Conservation (phyloP, 2,329 filamentous ascomycete genomes). For the Coniochaeta prunicola region DNA sequence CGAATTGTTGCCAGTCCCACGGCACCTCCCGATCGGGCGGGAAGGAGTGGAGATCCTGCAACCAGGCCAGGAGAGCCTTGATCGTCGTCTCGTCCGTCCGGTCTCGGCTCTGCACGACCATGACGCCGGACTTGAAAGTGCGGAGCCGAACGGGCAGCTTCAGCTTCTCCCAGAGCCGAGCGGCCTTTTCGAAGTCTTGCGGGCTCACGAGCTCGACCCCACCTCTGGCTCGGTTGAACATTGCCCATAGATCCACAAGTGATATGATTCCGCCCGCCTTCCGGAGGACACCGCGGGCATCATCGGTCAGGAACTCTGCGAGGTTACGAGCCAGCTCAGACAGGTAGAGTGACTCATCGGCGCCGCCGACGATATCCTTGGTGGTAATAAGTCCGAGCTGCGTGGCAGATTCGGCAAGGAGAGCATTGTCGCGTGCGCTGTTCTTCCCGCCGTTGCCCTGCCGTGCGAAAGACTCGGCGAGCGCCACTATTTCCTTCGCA, state of each 20-base stretch:
- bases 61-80: constrained; percentile 66
- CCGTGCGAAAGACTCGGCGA: constrained; percentile 79
- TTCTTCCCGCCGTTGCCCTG: constrained; percentile 53
- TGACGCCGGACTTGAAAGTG: constrained; percentile 86
- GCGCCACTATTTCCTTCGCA: constrained; percentile 88
- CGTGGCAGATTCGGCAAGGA: constrained; percentile 74
- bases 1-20: constrained; percentile 75
- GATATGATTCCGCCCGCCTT: constrained; percentile 83
- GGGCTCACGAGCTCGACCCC: constrained; percentile 93
- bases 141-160: constrained; percentile 79
- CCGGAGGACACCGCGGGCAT: constrained; percentile 68
- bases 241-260: constrained; percentile 84
- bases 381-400: constrained; percentile 88
- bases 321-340: constrained; percentile 80
- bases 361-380: constrained; percentile 83
- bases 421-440: constrained; percentile 55
- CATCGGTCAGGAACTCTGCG: constrained; percentile 84
- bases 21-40: constrained; percentile 56
- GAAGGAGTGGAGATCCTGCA: constrained; percentile 62
- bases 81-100: constrained; percentile 89
- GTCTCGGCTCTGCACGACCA: constrained; percentile 84
- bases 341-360: constrained; percentile 76
- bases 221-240: constrained; percentile 88
- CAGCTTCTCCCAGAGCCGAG: constrained; percentile 78
- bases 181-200: constrained; percentile 84